These are phyloP conservation scores for Melanomma pulvis-pyrius DNA, from an alignment of 495 filamentous ascomycete species.

Conservation along the genomic window DNA sequence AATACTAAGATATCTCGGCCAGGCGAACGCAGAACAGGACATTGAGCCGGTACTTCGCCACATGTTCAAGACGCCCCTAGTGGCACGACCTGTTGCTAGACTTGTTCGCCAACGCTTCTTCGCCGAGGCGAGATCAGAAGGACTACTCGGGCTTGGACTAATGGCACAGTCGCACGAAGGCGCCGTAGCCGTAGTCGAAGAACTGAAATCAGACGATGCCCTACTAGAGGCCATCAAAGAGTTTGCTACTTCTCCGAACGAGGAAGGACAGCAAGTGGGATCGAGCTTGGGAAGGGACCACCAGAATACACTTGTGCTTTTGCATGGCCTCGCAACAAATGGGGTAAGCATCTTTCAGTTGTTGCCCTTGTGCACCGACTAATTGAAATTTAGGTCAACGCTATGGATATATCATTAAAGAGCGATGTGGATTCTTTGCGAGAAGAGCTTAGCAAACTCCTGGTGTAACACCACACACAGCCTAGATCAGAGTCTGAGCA, in stretches of 20 bases:
- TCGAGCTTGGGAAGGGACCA: slow-evolving; percentile 14
- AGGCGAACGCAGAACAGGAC: slow-evolving; percentile 11
- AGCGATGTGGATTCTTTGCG: slow-evolving; percentile 12
- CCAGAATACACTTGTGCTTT: slow-evolving; percentile 33
- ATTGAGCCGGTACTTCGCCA: neutral
- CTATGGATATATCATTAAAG: slow-evolving; percentile 20
- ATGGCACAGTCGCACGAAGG: slow-evolving; percentile 31
- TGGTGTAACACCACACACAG: neutral
- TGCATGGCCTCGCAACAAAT: slow-evolving; percentile 29
- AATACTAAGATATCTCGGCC: slow-evolving; percentile 27
- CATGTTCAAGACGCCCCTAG: slow-evolving; percentile 25
- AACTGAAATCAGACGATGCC: slow-evolving; percentile 22
- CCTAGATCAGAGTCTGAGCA: neutral
- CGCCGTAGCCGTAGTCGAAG: slow-evolving; percentile 21
- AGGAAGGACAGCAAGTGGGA: slow-evolving; percentile 7
- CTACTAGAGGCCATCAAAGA: slow-evolving; percentile 30
- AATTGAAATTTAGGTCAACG: neutral
- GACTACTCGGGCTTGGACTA: slow-evolving; percentile 33
- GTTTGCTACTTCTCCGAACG: slow-evolving; percentile 20
- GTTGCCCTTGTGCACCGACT: no score
- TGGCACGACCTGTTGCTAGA: slow-evolving; percentile 29
- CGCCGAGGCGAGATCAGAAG: slow-evolving; percentile 36
- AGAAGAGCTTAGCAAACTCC: slow-evolving; percentile 12
- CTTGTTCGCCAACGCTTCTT: slow-evolving; percentile 36
- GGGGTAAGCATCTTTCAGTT: slow-evolving; percentile 19